Conservation (phyloP, 176 grass and related monocot genomes). For the Lolium multiflorum region DNA sequence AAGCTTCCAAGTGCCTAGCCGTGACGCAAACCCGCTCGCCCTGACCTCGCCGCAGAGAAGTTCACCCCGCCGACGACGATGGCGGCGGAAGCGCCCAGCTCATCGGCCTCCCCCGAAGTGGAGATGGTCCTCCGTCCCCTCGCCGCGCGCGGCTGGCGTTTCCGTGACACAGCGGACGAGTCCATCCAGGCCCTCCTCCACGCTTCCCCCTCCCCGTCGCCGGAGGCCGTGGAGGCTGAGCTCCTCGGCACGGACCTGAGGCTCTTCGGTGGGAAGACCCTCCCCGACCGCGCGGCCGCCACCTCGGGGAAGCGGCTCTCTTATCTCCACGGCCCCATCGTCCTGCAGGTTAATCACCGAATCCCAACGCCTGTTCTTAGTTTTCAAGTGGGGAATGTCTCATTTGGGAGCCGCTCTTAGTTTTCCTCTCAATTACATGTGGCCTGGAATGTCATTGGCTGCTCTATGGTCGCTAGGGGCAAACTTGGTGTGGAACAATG, state of each 20-base stretch:
- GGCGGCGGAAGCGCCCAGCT: conserved; percentile 21
- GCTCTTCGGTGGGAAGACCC: conserved; percentile 59
- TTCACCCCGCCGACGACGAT: neutral
- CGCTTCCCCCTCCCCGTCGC: conserved; percentile 40
- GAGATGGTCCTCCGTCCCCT: conserved; percentile 54
- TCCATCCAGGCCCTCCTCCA: conserved; percentile 49
- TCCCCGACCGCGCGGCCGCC: conserved; percentile 55
- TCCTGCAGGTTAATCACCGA: conserved; percentile 64
- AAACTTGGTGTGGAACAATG: neutral
- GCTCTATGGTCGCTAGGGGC: neutral
- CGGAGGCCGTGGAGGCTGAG: conserved; percentile 67
- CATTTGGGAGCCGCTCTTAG: neutral
- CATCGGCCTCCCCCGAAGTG: neutral
- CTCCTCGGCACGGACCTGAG: conserved; percentile 74
- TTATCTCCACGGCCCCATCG: conserved; percentile 68
- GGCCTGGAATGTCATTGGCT: neutral
- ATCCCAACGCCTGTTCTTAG: neutral
- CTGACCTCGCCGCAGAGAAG: conserved; percentile 25
- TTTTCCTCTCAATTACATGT: neutral
- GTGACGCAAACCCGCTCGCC: neutral
- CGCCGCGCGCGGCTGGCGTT: conserved; percentile 63
- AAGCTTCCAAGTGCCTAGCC: neutral
- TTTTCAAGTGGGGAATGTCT: neutral
- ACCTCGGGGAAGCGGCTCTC: conserved; percentile 50
- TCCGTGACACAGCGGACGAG: conserved; percentile 57